Conservation (phyloP, 2,329 filamentous ascomycete genomes). For the Xylariaceae sp. region DNA sequence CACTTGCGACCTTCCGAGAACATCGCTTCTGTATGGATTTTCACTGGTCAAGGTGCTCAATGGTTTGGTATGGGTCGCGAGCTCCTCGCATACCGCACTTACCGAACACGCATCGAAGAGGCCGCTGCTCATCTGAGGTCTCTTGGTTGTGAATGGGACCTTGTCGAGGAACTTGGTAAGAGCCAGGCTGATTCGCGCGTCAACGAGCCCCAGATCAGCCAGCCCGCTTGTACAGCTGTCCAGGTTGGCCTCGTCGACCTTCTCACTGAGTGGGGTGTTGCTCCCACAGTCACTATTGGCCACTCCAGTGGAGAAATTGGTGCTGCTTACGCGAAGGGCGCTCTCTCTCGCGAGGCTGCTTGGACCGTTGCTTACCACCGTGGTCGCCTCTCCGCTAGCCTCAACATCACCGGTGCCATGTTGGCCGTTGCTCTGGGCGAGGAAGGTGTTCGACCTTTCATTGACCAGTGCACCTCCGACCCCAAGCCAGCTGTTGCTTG, state of each 20-base stretch:
- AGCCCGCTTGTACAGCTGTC: conserved; percentile 28
- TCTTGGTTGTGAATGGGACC: conserved; percentile 27
- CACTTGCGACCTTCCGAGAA: conserved; percentile 22
- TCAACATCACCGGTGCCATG: conserved; percentile 27
- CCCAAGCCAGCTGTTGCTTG: conserved; percentile 30
- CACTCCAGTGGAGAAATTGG: conserved; percentile 43
- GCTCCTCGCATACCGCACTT: conserved; percentile 27
- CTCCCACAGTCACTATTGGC: conserved; percentile 34
- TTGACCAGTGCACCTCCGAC: conserved; percentile 23
- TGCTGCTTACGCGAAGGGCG: conserved; percentile 41
- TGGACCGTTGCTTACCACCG: conserved; percentile 31
- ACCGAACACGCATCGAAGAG: conserved; percentile 26
- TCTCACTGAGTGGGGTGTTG: conserved; percentile 30
- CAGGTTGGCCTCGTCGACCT: conserved; percentile 29
- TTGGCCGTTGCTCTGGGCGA: conserved; percentile 29
- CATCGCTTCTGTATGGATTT: conserved; percentile 25
- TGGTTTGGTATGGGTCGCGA: conserved; percentile 33
- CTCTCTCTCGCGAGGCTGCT: conserved; percentile 32
- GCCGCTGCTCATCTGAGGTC: conserved; percentile 25
- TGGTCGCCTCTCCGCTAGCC: conserved; percentile 27
- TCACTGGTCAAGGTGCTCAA: conserved; percentile 32
- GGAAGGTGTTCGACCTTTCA: conserved; percentile 20
- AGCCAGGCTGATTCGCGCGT: conserved; percentile 23
- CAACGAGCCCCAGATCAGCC: conserved; percentile 31
- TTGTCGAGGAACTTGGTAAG: conserved; percentile 25